Evolutionary conservation across 2,329 filamentous ascomycete species (phyloP).

Genomic region (Fusarium sp.): DNA sequence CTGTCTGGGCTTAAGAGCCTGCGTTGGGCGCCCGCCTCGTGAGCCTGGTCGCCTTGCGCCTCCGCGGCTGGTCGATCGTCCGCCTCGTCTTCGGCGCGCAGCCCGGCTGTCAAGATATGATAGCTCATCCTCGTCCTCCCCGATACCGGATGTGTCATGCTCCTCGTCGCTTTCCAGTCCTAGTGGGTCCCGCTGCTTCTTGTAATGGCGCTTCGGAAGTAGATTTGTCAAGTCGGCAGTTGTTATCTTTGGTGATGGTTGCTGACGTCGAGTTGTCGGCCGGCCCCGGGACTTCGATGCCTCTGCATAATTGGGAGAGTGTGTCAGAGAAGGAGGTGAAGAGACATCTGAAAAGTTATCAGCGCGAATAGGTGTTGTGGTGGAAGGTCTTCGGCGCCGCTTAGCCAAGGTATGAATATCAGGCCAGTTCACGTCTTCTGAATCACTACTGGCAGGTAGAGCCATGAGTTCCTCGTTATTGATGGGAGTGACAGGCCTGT

Average conservation of each 20-base stretch:
- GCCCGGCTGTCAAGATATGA: slow-evolving; percentile 54
- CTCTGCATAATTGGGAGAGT: slow-evolving; percentile 66
- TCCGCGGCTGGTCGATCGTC: slow-evolving; percentile 43
- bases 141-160: slow-evolving; percentile 58
- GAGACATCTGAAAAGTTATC: slow-evolving; percentile 64
- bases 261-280: slow-evolving; percentile 47
- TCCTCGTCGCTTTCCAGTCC: slow-evolving; percentile 58
- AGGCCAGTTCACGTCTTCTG: slow-evolving; percentile 60
- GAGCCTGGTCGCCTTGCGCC: slow-evolving; percentile 42
- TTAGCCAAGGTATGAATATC: slow-evolving; percentile 61
- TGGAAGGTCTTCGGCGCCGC: slow-evolving; percentile 52
- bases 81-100: slow-evolving; percentile 48
- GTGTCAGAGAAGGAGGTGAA: slow-evolving; percentile 72
- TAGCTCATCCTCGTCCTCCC: slow-evolving; percentile 66
- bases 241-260: slow-evolving; percentile 55
- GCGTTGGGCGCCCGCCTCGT: slow-evolving; percentile 37
- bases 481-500: slow-evolving; percentile 54
- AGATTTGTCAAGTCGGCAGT: slow-evolving; percentile 64
- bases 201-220: slow-evolving; percentile 62
- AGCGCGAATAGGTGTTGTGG: slow-evolving; percentile 50
- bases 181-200: slow-evolving; percentile 50
- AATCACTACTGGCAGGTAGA: slow-evolving; percentile 64
- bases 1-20: slow-evolving; percentile 40
- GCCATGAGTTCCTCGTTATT: slow-evolving; percentile 61
- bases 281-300: slow-evolving; percentile 45